Conservation (phyloP, 2,329 filamentous ascomycete genomes). For the Lecanoromycetidae sp. region DNA sequence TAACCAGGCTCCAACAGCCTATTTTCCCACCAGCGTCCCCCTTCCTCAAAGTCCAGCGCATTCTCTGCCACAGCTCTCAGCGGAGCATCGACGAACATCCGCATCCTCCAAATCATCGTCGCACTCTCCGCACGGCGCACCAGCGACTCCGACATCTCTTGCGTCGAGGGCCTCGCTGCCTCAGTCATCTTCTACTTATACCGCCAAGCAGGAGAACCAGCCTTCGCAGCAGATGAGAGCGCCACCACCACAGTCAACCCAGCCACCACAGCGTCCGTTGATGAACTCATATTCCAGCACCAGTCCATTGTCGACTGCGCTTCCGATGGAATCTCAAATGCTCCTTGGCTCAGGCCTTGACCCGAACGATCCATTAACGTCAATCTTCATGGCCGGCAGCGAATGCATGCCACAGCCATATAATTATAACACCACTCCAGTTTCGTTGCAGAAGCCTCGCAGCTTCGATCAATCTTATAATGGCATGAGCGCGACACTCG, state of each 20-base stretch:
- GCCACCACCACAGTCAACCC: slow-evolving; percentile 18
- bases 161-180: slow-evolving; percentile 13
- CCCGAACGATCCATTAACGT: slow-evolving; percentile 33
- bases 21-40: slow-evolving; percentile 22
- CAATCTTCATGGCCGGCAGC: slow-evolving; percentile 36
- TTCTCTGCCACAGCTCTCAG: slow-evolving; percentile 4
- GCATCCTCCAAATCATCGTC: slow-evolving; percentile 15
- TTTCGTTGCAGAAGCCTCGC: slow-evolving; percentile 22
- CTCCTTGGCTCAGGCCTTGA: slow-evolving; percentile 38
- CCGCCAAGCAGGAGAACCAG: slow-evolving; percentile 6
- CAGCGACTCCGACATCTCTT: slow-evolving; percentile 14
- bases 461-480: slow-evolving; percentile 22
- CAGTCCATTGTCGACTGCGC: slow-evolving; percentile 36
- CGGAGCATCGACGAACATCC: slow-evolving; percentile 13
- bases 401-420: slow-evolving; percentile 30
- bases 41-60: slow-evolving; percentile 19
- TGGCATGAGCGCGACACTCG: slow-evolving; percentile 31
- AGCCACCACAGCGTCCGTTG: slow-evolving; percentile 22
- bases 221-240: slow-evolving; percentile 16
- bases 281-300: slow-evolving; percentile 22
- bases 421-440: slow-evolving; percentile 37
- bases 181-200: slow-evolving; percentile 11
- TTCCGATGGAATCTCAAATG: slow-evolving; percentile 43
- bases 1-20: slow-evolving; percentile 25
- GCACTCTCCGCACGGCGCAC: slow-evolving; percentile 9